Evolutionary conservation across 2,329 filamentous ascomycete genomes (phyloP), one percentile per base, ranked within the genome.

Genomic region (Pseudocercospora musae): DNA sequence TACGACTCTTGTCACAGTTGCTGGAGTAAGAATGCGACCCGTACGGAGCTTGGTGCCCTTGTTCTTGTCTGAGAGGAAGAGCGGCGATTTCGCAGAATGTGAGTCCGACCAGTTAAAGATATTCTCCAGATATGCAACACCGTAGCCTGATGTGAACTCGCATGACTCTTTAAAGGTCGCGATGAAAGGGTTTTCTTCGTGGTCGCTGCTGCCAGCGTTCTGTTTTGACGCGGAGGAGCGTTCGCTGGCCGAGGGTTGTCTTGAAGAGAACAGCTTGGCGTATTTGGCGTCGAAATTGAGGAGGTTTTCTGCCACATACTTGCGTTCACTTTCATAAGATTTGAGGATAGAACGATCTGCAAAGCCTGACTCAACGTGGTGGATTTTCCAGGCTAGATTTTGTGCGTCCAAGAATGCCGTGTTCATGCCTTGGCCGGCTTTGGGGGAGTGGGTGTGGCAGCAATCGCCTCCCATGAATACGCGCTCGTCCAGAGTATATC

Each of bases 321-420:
- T 93, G 61, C 93, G 88, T 78, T 97, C 93, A 2, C 84, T 82
- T 78, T 97, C 91, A 75, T 97, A 98, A 0, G 93, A 95, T 65
- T 87, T 85, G 56, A 98, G 84, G 18, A 95, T 82, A 2, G 85
- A 85, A 64, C 90, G 88, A 29, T 87, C 79, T 0, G 92, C 91
- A 68, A 96, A 91, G 11, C 92, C 92, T 25, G 84, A 83, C 74
- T 96, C 92, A 9, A 97, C 94, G 37, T 90, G 87, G 74, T 96
- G 93, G 57, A 97, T 90, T 80, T 98, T 98, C 93, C 93, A 98
- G 7, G 93, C 93, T 44, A 98, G 82, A 76, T 97, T 98, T 63
- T 92, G 85, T 0, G 92, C 92, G 70, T 83, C 81, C 53, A 83
- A 76, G 76, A 84, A 84, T 21, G 85, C 81, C 66, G 84, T 85